phyloP scores from a whole-genome alignment of 805 yeast genomes.

The Ogataea corticis region DNA sequence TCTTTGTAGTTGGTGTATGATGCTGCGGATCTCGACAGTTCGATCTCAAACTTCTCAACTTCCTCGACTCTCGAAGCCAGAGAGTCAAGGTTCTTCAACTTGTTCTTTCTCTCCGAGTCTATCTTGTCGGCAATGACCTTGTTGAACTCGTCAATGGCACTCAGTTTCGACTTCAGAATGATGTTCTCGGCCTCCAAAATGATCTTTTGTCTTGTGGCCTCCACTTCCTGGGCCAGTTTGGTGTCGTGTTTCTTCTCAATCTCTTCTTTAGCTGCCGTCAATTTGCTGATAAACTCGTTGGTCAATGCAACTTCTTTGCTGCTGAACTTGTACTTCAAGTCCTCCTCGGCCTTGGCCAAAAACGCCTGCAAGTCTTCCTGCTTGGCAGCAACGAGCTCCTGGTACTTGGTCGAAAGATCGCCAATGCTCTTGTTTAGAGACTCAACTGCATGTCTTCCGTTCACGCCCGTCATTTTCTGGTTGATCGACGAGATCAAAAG shows the following conservation, averaged over 20 bases:
- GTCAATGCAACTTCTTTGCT: slow-evolving; percentile 51
- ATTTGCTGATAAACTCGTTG: slow-evolving; percentile 58
- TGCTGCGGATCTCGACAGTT: slow-evolving; percentile 44
- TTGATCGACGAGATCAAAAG: slow-evolving; percentile 34
- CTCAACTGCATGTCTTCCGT: slow-evolving; percentile 25
- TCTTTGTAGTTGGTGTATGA: slow-evolving; percentile 38
- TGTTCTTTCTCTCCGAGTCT: slow-evolving; percentile 75
- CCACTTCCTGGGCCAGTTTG: slow-evolving; percentile 63
- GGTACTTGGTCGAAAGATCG: slow-evolving; percentile 25
- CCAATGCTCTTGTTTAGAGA: slow-evolving; percentile 23
- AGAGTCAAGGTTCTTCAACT: slow-evolving; percentile 66
- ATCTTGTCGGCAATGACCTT: slow-evolving; percentile 56
- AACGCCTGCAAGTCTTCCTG: slow-evolving; percentile 22
- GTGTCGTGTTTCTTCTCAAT: slow-evolving; percentile 60
- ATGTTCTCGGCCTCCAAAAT: slow-evolving; percentile 73
- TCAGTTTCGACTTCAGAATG: slow-evolving; percentile 62
- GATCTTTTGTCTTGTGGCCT: slow-evolving; percentile 64
- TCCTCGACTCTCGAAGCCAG: slow-evolving; percentile 54
- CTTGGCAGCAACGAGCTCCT: slow-evolving; percentile 21
- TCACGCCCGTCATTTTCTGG: slow-evolving; percentile 20
- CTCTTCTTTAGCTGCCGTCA: slow-evolving; percentile 58
- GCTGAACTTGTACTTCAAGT: slow-evolving; percentile 32
- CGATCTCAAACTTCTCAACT: slow-evolving; percentile 54
- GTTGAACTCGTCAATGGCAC: slow-evolving; percentile 68
- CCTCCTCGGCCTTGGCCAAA: slow-evolving; percentile 32